Conservation (phyloP, 345 rosid species). For the Gossypium longicalyx region DNA sequence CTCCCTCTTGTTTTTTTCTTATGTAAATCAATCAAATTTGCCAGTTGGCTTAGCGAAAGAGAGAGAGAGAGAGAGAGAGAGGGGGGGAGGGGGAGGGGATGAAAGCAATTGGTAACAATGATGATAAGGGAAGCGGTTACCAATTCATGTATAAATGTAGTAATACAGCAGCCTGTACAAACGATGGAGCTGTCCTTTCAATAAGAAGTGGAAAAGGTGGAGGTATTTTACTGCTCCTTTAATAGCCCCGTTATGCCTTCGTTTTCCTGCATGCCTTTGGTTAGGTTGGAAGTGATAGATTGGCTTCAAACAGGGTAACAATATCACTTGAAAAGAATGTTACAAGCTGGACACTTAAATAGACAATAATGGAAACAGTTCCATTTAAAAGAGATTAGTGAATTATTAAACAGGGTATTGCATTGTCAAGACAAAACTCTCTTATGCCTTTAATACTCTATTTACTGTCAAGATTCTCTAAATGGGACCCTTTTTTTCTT, state of each 20-base stretch:
- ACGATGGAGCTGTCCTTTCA: constrained; percentile 11
- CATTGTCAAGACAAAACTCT: not conserved
- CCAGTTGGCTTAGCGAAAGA: constrained; percentile 52
- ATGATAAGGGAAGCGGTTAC: constrained; percentile 21
- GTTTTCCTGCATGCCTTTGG: constrained; percentile 1
- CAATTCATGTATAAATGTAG: constrained; percentile 18
- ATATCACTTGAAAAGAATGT: not conserved
- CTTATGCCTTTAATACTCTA: not conserved
- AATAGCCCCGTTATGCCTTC: not conserved
- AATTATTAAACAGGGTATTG: not conserved
- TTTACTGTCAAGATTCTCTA: constrained; percentile 1
- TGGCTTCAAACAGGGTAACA: not conserved
- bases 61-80: constrained; percentile 16
- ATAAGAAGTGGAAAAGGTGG: constrained; percentile 4
- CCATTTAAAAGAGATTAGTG: not conserved
- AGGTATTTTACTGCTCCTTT: constrained; percentile 9
- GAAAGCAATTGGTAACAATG: constrained; percentile 17
- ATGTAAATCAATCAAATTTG: constrained; percentile 45
- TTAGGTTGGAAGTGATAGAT: not conserved
- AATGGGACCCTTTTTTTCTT: not conserved
- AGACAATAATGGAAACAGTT: not conserved
- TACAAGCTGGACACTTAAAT: not conserved
- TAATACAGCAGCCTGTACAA: constrained; percentile 11
- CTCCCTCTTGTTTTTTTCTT: constrained; percentile 27
- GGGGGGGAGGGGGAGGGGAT: constrained; percentile 7